These are phyloP conservation scores for Penicillium samsonianum DNA, from an alignment of 495 filamentous ascomycete genomes.

Conservation along the genomic window DNA sequence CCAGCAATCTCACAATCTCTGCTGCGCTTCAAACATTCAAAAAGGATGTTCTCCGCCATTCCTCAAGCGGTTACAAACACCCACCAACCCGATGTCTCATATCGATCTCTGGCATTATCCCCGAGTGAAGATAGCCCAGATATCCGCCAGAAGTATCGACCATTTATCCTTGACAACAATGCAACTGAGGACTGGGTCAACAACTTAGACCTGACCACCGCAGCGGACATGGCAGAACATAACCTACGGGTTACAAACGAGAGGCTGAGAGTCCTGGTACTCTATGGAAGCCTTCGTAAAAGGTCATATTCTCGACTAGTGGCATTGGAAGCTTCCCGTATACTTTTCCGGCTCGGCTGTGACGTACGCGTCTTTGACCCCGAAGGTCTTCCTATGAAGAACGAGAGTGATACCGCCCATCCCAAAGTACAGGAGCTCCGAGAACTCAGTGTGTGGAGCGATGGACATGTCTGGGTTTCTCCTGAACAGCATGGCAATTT, in stretches of 20 bases:
- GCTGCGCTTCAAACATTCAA: slow-evolving; percentile 8
- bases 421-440: slow-evolving; percentile 67
- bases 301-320: slow-evolving; percentile 64
- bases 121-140: slow-evolving; percentile 47
- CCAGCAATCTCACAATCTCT: slow-evolving; percentile 5
- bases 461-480: slow-evolving; percentile 69
- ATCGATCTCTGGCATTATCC: slow-evolving; percentile 45
- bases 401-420: slow-evolving; percentile 59
- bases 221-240: slow-evolving; percentile 50
- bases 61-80: slow-evolving; percentile 11
- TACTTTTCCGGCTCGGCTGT: slow-evolving; percentile 67
- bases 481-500: slow-evolving; percentile 73
- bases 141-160: slow-evolving; percentile 57
- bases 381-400: slow-evolving; percentile 60
- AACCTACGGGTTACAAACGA: slow-evolving; percentile 43
- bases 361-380: slow-evolving; percentile 70
- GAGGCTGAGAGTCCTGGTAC: slow-evolving; percentile 60
- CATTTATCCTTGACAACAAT: slow-evolving; percentile 52
- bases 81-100: background rate
- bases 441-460: slow-evolving; percentile 64
- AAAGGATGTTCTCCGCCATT: slow-evolving; percentile 10
- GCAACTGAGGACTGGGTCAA: slow-evolving; percentile 54
- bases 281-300: slow-evolving; percentile 62
- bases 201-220: slow-evolving; percentile 58
- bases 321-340: slow-evolving; percentile 60